Conservation (phyloP, 306 rosid species). For the Canavalia ensiformis region DNA sequence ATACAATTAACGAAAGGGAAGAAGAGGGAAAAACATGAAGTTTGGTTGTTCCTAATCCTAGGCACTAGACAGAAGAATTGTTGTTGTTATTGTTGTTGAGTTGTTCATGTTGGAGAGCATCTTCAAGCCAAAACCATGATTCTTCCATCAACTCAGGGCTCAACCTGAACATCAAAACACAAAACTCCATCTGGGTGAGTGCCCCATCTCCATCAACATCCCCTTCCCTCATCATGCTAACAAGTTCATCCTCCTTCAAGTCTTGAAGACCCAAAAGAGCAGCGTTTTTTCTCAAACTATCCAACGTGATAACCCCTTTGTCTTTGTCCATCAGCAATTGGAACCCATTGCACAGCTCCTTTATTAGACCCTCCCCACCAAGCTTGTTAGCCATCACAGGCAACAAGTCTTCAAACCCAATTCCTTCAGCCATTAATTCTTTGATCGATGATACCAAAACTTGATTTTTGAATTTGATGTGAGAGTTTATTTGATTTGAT, state of each 20-base stretch:
- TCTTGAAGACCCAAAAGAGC: slow-evolving; percentile 70
- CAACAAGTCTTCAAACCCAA: slow-evolving; percentile 73
- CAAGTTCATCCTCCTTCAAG: slow-evolving; percentile 80
- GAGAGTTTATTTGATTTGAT: not conserved
- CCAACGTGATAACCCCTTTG: slow-evolving; percentile 74
- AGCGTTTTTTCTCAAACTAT: slow-evolving; percentile 73
- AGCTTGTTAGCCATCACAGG: slow-evolving; percentile 82
- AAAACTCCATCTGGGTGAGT: slow-evolving; percentile 84
- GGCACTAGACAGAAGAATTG: not conserved
- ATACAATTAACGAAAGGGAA: not conserved
- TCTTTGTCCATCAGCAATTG: slow-evolving; percentile 83
- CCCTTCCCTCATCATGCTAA: slow-evolving; percentile 80
- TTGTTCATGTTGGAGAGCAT: slow-evolving; percentile 59
- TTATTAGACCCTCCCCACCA: slow-evolving; percentile 86
- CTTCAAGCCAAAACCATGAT: slow-evolving; percentile 74
- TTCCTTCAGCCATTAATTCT: slow-evolving; percentile 52
- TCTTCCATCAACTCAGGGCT: slow-evolving; percentile 85
- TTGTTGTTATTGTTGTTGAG: not conserved
- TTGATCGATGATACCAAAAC: not conserved
- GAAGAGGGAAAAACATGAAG: not conserved
- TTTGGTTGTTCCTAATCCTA: not conserved
- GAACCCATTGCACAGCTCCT: slow-evolving; percentile 90
- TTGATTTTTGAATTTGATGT: not conserved
- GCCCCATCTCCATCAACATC: slow-evolving; percentile 88
- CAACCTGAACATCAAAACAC: slow-evolving; percentile 95